A percentile compares a stretch with the other conserved stretches of the same genome.
Conservation (phyloP, 106 monocot species). For the Allium fistulosum region DNA sequence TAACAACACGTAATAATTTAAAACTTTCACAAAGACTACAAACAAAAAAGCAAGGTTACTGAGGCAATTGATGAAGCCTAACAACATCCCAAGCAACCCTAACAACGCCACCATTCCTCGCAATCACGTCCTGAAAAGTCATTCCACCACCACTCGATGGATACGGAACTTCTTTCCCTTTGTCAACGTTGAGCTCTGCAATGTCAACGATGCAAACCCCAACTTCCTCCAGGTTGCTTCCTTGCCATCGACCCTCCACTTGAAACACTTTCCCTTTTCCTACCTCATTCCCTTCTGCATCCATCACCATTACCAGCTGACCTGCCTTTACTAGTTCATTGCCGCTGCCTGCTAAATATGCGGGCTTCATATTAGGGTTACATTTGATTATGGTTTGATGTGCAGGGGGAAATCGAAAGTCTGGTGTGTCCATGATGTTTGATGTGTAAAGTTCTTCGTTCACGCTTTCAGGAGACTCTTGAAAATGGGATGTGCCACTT, state of each 20-base stretch:
- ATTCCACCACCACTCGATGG: constrained; percentile 41
- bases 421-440: too few species aligned
- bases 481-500: constrained; percentile 24
- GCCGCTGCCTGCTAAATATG: background rate
- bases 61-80: constrained; percentile 19
- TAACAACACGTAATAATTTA: too few species aligned
- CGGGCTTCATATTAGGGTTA: background rate
- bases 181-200: constrained; percentile 45
- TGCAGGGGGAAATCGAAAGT: too few species aligned
- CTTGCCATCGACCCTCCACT: constrained; percentile 40
- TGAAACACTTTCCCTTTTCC: constrained; percentile 51
- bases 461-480: constrained; percentile 59
- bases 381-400: too few species aligned
- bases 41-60: constrained; percentile 1
- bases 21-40: too few species aligned
- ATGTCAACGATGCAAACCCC: constrained; percentile 37
- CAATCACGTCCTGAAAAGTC: constrained; percentile 49
- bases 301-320: constrained; percentile 26
- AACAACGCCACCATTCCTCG: constrained; percentile 37
- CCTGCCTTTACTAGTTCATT: constrained; percentile 18
- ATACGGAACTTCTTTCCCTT: constrained; percentile 27
- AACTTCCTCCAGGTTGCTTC: constrained; percentile 28
- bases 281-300: constrained; percentile 38
- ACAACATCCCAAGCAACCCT: constrained; percentile 47
- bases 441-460: constrained; percentile 31